Percentiles rank a stretch among this genome's conserved stretches.
Evolutionary conservation across 495 filamentous ascomycete species (phyloP).

Genomic region (Penicillium parvum): DNA sequence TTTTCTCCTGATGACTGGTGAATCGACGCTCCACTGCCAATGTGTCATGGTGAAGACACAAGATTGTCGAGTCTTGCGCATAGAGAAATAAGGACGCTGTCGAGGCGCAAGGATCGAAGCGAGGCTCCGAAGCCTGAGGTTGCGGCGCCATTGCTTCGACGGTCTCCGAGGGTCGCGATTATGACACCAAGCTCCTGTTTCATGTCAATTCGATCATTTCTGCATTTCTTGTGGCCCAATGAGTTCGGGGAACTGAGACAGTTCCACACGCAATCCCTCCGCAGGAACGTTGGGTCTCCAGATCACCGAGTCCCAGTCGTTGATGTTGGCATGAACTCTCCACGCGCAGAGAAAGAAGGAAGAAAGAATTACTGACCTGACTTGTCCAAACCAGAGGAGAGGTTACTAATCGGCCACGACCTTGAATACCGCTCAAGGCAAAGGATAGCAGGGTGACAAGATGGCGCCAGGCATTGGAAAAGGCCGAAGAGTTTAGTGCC

Average conservation of each 20-base stretch:
- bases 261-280: no score
- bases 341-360: neutral
- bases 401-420: conserved; percentile 21
- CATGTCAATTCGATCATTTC: conserved; percentile 32
- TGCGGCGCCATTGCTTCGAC: conserved; percentile 43
- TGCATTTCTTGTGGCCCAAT: neutral
- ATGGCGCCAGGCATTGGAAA: conserved; percentile 19
- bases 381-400: conserved; percentile 7
- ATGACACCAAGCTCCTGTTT: conserved; percentile 26
- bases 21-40: conserved; percentile 86
- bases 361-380: conserved; percentile 20
- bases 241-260: no score
- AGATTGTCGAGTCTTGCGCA: conserved; percentile 69
- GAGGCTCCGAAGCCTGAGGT: conserved; percentile 45
- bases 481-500: conserved; percentile 16
- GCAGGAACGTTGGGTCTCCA: no score
- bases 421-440: conserved; percentile 17
- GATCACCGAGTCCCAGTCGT: neutral
- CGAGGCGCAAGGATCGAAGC: conserved; percentile 79
- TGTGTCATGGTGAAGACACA: conserved; percentile 87
- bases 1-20: conserved; percentile 74
- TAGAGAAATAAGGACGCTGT: conserved; percentile 85
- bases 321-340: neutral
- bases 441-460: conserved; percentile 11
- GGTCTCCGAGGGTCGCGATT: conserved; percentile 23